Conservation (phyloP, 2,329 filamentous ascomycete genomes). For the Aureobasidium lini region DNA sequence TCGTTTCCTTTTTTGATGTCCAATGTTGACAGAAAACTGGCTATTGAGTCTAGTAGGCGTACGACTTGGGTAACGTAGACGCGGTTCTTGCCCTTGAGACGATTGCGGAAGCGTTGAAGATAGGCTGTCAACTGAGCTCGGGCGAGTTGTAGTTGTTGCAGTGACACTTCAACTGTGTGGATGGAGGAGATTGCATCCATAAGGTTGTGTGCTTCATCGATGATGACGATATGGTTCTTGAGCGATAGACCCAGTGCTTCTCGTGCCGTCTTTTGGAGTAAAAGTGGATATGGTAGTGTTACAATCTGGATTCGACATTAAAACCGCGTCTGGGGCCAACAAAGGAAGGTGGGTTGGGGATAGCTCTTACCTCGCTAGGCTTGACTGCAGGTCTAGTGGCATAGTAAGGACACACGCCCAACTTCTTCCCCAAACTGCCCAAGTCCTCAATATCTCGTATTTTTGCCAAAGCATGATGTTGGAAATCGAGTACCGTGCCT, state of each 20-base stretch:
- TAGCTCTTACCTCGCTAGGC: conserved; percentile 55
- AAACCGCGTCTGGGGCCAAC: neutral
- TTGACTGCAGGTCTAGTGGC: conserved; percentile 81
- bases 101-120: conserved; percentile 78
- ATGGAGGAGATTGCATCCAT: conserved; percentile 91
- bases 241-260: conserved; percentile 82
- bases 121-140: conserved; percentile 73
- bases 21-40: conserved; percentile 56
- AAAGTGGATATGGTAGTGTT: conserved; percentile 82
- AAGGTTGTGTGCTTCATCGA: conserved; percentile 95
- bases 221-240: conserved; percentile 83
- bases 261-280: conserved; percentile 78
- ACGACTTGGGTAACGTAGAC: conserved; percentile 86
- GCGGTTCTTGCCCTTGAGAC: conserved; percentile 81
- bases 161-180: conserved; percentile 68
- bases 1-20: conserved; percentile 26
- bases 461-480: conserved; percentile 74
- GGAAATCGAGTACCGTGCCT: conserved; percentile 66
- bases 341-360: neutral
- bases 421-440: conserved; percentile 64
- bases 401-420: conserved; percentile 90
- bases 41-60: conserved; percentile 72
- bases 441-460: conserved; percentile 93
- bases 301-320: conserved; percentile 52
- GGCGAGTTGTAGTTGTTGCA: conserved; percentile 65